These are phyloP conservation scores for Trametes polyzona DNA, from an alignment of 1,284 basidiomycete species.

Conservation along the genomic window DNA sequence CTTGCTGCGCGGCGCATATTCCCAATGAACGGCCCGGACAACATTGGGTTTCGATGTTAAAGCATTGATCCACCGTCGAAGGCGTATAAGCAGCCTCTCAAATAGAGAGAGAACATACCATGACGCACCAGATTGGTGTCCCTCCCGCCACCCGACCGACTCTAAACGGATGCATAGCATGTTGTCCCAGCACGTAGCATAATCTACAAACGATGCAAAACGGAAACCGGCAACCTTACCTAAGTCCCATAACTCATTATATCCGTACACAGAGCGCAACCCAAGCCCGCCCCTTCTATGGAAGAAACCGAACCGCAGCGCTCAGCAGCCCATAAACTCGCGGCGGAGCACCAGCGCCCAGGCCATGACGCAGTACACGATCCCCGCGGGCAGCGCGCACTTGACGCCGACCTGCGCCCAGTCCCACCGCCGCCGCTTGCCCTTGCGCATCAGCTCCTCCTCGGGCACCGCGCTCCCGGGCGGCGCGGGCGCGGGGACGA, in stretches of 20 bases:
- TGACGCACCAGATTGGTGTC: too few relatives aligned
- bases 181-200: background rate
- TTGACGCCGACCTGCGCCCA: slow-evolving; percentile 69
- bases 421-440: slow-evolving; percentile 67
- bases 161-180: too few relatives aligned
- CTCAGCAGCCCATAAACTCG: slow-evolving; percentile 46
- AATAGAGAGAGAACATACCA: too few relatives aligned
- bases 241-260: too few relatives aligned
- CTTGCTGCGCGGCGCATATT: too few relatives aligned
- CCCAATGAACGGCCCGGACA: too few relatives aligned
- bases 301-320: background rate
- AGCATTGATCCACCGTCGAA: too few relatives aligned
- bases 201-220: slow-evolving; percentile 1
- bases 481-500: slow-evolving; percentile 36
- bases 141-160: too few relatives aligned
- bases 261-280: background rate
- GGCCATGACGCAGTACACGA: slow-evolving; percentile 78
- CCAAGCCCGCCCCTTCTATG: background rate
- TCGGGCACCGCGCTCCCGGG: slow-evolving; percentile 27
- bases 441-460: slow-evolving; percentile 48
- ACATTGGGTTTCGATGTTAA: too few relatives aligned
- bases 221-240: too few relatives aligned
- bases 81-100: too few relatives aligned
- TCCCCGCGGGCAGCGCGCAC: slow-evolving; percentile 71
- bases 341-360: slow-evolving; percentile 60